phyloP scores from a whole-genome alignment of 1,284 basidiomycete species.

The Cutaneotrichosporon dermatis region DNA sequence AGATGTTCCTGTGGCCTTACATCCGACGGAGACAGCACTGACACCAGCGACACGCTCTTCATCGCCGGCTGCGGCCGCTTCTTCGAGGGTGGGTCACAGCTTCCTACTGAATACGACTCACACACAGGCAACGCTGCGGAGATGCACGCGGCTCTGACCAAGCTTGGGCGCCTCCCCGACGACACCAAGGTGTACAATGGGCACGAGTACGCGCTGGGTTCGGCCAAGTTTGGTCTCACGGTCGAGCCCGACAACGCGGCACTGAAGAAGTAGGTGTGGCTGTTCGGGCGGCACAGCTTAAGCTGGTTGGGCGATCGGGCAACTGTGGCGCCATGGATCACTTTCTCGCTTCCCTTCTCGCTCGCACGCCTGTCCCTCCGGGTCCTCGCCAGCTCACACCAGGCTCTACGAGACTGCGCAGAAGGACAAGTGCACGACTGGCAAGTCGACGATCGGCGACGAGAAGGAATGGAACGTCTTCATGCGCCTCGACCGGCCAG shows the following conservation, averaged over 20 bases:
- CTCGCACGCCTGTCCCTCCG: too few relatives aligned
- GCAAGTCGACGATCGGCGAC: constrained; percentile 53
- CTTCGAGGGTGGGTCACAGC: constrained; percentile 60
- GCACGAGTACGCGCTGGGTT: constrained; percentile 82
- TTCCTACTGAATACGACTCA: background rate
- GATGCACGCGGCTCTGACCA: constrained; percentile 76
- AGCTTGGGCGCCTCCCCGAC: constrained; percentile 70
- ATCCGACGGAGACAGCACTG: background rate
- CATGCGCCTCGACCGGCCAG: constrained; percentile 46
- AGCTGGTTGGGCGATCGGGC: too few relatives aligned
- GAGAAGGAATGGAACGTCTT: constrained; percentile 55
- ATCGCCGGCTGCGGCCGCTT: constrained; percentile 92
- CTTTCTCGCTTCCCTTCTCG: too few relatives aligned
- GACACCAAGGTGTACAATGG: constrained; percentile 83
- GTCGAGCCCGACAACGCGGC: constrained; percentile 44
- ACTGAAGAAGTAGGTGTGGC: constrained; percentile 35
- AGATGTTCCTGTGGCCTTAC: too few relatives aligned
- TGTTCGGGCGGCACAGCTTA: too few relatives aligned
- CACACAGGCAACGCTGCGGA: constrained; percentile 66
- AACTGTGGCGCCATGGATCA: too few relatives aligned
- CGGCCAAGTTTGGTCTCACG: constrained; percentile 46
- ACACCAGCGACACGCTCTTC: constrained; percentile 78
- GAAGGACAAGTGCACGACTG: constrained; percentile 43
- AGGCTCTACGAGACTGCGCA: constrained; percentile 39
- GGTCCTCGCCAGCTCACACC: background rate